phyloP scores from a whole-genome alignment of 257 asterid genomes.

The Perilla frutescens region DNA sequence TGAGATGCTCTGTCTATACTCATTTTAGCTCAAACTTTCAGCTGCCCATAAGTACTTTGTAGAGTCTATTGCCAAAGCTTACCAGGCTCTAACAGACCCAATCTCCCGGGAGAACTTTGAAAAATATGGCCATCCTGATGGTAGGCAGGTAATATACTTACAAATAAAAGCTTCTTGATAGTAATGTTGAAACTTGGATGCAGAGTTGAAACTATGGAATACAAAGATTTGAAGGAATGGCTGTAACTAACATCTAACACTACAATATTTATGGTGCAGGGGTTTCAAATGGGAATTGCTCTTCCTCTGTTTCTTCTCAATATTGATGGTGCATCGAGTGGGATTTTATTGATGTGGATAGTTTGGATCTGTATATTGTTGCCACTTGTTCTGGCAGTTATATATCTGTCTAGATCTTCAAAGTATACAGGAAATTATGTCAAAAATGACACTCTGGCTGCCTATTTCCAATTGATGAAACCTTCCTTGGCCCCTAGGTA shows the following conservation, averaged over 20 bases:
- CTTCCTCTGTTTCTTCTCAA: slow-evolving; percentile 90
- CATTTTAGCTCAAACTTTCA: slow-evolving; percentile 44
- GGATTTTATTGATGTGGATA: slow-evolving; percentile 69
- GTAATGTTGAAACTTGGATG: slow-evolving; percentile 15
- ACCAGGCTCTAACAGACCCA: slow-evolving; percentile 97
- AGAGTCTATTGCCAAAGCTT: slow-evolving; percentile 91
- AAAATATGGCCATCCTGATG: slow-evolving; percentile 98
- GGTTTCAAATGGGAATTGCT: slow-evolving; percentile 94
- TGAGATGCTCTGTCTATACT: slow-evolving; percentile 17
- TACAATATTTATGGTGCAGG: slow-evolving; percentile 54
- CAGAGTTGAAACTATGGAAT: slow-evolving; percentile 18
- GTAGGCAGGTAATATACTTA: slow-evolving; percentile 77
- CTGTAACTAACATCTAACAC: slow-evolving; percentile 16
- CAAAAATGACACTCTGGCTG: slow-evolving; percentile 73
- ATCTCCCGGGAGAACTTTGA: slow-evolving; percentile 90
- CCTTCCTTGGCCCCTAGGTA: slow-evolving; percentile 92
- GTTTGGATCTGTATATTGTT: slow-evolving; percentile 75
- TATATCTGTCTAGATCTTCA: slow-evolving; percentile 80
- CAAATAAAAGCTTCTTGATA: slow-evolving; percentile 22
- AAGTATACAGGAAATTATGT: slow-evolving; percentile 73
- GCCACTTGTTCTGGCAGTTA: slow-evolving; percentile 76
- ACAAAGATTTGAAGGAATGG: slow-evolving; percentile 13
- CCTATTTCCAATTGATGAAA: slow-evolving; percentile 83
- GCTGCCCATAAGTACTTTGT: slow-evolving; percentile 89
- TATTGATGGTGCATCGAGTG: slow-evolving; percentile 75